Evolutionary conservation across 2,329 filamentous ascomycete genomes (phyloP).

Genomic region (Colletotrichum liriopes): DNA sequence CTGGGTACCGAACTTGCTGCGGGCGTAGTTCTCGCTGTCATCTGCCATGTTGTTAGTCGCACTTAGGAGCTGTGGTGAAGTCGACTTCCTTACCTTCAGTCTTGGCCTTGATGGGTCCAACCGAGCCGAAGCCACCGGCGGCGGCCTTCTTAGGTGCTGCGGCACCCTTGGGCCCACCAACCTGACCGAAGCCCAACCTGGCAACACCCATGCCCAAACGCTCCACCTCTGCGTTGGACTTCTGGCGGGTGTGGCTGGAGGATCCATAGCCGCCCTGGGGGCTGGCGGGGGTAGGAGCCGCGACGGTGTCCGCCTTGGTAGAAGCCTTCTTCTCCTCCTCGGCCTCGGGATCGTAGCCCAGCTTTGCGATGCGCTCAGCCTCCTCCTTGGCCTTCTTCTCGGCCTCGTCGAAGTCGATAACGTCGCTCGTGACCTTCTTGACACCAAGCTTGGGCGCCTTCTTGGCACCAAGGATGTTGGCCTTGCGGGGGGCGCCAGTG

Average conservation of each 20-base stretch:
- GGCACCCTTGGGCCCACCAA: conserved; percentile 75
- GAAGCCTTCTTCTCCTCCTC: conserved; percentile 71
- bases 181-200: conserved; percentile 89
- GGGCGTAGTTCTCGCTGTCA: conserved; percentile 87
- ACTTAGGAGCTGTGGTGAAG: neutral
- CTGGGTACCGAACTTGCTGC: conserved; percentile 89
- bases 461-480: conserved; percentile 88
- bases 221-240: conserved; percentile 85
- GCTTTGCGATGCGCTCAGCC: conserved; percentile 93
- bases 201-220: conserved; percentile 90
- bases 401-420: conserved; percentile 96
- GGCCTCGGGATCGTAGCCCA: conserved; percentile 95
- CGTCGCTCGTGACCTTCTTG: conserved; percentile 87
- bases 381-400: conserved; percentile 98
- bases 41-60: conserved; percentile 56
- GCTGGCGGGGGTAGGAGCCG: conserved; percentile 82
- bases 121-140: conserved; percentile 88
- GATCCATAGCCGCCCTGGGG: conserved; percentile 76
- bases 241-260: conserved; percentile 70
- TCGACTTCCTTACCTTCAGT: conserved; percentile 71
- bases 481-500: conserved; percentile 79
- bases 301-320: conserved; percentile 71
- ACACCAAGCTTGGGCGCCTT: conserved; percentile 89
- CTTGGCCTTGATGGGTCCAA: conserved; percentile 80
- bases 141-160: conserved; percentile 76